Evolutionary conservation across 257 asterid genomes (phyloP).

Genomic region (Lycium barbarum): DNA sequence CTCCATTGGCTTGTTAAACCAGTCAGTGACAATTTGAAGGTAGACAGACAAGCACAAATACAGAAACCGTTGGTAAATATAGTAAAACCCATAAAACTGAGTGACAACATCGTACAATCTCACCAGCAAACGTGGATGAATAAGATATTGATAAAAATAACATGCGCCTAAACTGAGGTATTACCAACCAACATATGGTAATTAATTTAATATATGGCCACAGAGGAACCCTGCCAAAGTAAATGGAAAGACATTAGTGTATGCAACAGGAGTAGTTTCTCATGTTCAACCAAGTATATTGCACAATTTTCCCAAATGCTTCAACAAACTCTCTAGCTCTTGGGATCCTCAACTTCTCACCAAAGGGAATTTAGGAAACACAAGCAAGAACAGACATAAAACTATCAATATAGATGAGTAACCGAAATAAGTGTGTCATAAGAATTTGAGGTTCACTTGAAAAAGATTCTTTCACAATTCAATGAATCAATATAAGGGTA

Average conservation of each 20-base stretch:
- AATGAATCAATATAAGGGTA: too few species aligned
- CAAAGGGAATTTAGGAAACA: too few species aligned
- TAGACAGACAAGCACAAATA: conserved; percentile 16
- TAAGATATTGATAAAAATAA: conserved; percentile 40
- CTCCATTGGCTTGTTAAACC: conserved; percentile 32
- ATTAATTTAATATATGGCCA: conserved; percentile 51
- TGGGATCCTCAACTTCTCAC: too few species aligned
- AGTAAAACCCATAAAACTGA: conserved; percentile 28
- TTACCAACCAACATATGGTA: conserved; percentile 43
- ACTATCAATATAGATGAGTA: too few species aligned
- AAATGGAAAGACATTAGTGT: background rate
- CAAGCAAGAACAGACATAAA: too few species aligned
- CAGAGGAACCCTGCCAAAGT: conserved; percentile 53
- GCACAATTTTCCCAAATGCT: too few species aligned
- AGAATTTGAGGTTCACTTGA: too few species aligned
- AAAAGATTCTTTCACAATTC: too few species aligned
- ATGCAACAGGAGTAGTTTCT: too few species aligned
- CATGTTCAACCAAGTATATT: too few species aligned
- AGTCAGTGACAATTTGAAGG: conserved; percentile 10
- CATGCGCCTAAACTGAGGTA: conserved; percentile 47
- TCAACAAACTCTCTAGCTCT: too few species aligned
- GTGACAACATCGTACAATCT: conserved; percentile 23
- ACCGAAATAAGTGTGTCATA: too few species aligned
- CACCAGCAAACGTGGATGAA: conserved; percentile 37
- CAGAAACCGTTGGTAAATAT: background rate